These are phyloP conservation scores for Mucor irregularis DNA, from an alignment of 371 early-diverging fungal species.

Conservation along the genomic window DNA sequence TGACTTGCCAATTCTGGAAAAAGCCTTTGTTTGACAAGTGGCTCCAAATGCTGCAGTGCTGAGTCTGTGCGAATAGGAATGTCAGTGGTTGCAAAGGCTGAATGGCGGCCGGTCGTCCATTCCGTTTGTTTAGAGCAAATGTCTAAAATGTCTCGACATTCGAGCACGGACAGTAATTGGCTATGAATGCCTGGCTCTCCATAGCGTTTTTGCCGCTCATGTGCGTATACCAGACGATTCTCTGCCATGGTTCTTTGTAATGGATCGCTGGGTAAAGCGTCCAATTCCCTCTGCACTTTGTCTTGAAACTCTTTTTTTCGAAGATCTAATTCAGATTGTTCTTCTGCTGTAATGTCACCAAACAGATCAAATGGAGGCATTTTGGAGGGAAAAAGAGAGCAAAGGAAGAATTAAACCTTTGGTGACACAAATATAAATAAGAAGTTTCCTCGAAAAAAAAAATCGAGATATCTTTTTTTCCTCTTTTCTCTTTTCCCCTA, in stretches of 20 bases:
- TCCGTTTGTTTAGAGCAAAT: constrained; percentile 16
- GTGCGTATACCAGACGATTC: constrained; percentile 22
- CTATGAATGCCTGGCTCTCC: constrained; percentile 22
- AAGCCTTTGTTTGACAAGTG: constrained; percentile 27
- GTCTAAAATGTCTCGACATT: constrained; percentile 37
- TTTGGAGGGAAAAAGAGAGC: neutral
- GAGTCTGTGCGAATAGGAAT: constrained; percentile 39
- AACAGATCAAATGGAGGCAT: constrained; percentile 40
- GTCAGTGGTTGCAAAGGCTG: constrained; percentile 58
- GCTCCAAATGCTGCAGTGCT: constrained; percentile 10
- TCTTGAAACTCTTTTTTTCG: constrained; percentile 1
- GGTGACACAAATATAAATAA: neutral
- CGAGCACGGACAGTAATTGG: constrained; percentile 21
- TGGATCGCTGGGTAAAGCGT: constrained; percentile 20
- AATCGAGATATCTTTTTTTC: neutral
- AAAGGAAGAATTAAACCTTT: neutral
- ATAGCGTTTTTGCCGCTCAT: constrained; percentile 8
- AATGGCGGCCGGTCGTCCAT: constrained; percentile 55
- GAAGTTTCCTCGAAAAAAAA: too few species aligned
- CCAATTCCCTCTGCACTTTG: neutral
- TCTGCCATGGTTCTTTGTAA: constrained; percentile 31
- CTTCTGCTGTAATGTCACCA: constrained; percentile 38
- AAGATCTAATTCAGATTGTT: constrained; percentile 12
- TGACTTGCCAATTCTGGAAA: constrained; percentile 20
- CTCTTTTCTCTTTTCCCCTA: neutral